Evolutionary conservation across 1,284 basidiomycete species (phyloP).

Genomic region (Schizophyllum amplum): DNA sequence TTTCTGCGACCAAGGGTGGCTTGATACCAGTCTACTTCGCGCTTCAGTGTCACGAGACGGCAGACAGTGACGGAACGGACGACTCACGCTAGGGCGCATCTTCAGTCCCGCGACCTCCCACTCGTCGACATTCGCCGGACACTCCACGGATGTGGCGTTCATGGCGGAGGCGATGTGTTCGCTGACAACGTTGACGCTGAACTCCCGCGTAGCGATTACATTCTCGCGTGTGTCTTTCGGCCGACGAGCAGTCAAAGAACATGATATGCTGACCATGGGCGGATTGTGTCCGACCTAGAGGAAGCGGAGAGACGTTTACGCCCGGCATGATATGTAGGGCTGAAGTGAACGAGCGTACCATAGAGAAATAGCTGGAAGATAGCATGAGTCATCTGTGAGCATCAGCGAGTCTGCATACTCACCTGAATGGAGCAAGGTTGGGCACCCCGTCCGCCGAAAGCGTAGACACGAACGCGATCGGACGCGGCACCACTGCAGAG

Average conservation of each 20-base stretch:
- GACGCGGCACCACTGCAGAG: slow-evolving; percentile 62
- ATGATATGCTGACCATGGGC: slow-evolving; percentile 58
- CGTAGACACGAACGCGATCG: slow-evolving; percentile 69
- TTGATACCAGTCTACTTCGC: slow-evolving; percentile 36
- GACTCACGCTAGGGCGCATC: slow-evolving; percentile 47
- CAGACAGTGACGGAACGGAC: not conserved
- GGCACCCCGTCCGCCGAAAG: slow-evolving; percentile 43
- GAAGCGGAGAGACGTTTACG: slow-evolving; percentile 17
- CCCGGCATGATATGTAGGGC: slow-evolving; percentile 9
- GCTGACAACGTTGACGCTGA: slow-evolving; percentile 71
- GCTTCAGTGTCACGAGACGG: not conserved
- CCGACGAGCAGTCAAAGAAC: slow-evolving; percentile 32
- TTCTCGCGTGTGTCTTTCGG: slow-evolving; percentile 65
- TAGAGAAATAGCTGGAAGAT: slow-evolving; percentile 46
- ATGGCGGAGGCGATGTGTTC: slow-evolving; percentile 69
- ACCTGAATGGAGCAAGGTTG: slow-evolving; percentile 65
- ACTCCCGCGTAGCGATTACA: slow-evolving; percentile 59
- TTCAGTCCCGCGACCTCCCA: slow-evolving; percentile 72
- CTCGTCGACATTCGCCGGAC: slow-evolving; percentile 59
- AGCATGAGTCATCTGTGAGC: not conserved
- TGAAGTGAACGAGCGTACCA: slow-evolving; percentile 25
- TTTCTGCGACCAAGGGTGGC: slow-evolving; percentile 63
- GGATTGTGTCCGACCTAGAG: slow-evolving; percentile 52
- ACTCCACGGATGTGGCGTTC: slow-evolving; percentile 61
- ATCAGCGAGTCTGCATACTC: slow-evolving; percentile 11